Evolutionary conservation across 441 rosid species (phyloP).

Genomic region (Oxalis stricta): DNA sequence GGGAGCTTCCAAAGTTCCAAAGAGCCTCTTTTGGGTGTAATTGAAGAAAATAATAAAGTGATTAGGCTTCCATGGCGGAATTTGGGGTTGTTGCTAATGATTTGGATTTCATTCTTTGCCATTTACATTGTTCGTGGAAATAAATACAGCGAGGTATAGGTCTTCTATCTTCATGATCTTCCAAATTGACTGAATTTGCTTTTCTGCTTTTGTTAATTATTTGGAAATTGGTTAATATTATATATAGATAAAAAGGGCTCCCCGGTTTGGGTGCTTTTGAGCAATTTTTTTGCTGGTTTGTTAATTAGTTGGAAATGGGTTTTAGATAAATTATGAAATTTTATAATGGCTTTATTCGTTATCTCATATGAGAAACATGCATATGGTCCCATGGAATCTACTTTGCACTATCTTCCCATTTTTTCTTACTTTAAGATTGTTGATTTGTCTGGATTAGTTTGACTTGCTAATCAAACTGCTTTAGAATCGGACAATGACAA

Average conservation of each 20-base stretch:
- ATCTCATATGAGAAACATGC: too few species aligned
- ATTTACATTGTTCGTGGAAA: conserved; percentile 63
- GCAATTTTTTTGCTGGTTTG: too few species aligned
- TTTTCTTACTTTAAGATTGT: too few species aligned
- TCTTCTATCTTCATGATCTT: neutral
- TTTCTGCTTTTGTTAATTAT: neutral
- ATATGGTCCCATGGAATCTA: conserved; percentile 2
- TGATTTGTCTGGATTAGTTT: too few species aligned
- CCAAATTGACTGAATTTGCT: neutral
- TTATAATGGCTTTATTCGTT: too few species aligned
- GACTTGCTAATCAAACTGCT: too few species aligned
- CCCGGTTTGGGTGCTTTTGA: too few species aligned
- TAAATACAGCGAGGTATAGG: conserved; percentile 43
- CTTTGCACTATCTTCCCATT: neutral
- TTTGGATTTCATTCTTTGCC: conserved; percentile 66
- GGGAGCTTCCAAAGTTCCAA: conserved; percentile 10
- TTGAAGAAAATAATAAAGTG: conserved; percentile 8
- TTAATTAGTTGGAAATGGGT: too few species aligned
- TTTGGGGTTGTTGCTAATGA: conserved; percentile 38
- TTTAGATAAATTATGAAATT: too few species aligned
- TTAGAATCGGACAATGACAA: too few species aligned
- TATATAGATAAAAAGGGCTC: too few species aligned
- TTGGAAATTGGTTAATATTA: too few species aligned
- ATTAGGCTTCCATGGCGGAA: conserved; percentile 53
- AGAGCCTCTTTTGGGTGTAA: conserved; percentile 34